Evolutionary conservation across 441 rosid genomes (phyloP), one percentile per base, ranked within the genome.

Genomic region (Arabidopsis hybrid): DNA sequence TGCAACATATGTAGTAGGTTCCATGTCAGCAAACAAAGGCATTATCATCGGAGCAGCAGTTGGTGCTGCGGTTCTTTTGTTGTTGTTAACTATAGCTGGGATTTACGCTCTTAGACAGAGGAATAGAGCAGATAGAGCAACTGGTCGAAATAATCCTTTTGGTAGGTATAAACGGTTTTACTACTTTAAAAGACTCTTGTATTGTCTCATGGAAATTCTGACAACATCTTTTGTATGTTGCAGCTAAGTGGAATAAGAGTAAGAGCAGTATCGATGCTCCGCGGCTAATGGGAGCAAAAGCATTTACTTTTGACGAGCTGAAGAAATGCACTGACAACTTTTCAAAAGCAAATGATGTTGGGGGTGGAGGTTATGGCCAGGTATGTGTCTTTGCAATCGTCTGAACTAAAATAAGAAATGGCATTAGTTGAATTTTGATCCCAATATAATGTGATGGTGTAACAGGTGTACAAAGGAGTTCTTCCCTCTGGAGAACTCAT

Each of bases 301-400:
- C 85, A 60, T 94, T 86, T 81, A 83, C 92, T 66, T 87, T 89
- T 59, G 92, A 94, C 61, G 97, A 94, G 74, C 80, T 90, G 11
- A 85, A 79, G 78, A 89, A 80, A 77, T 89, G 73, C 73, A 79
- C 93, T 36, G 79, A 84, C 31, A 86, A 88, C 32, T 95, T 95
- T 76, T 81, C 96, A 26, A 84, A 85, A 12, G 75, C 86, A 63
- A 89, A 83, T 60, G 79, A 76, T 49, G 71, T 89, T 60, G 96
- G 99, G 14, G 84, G 87, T 2, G 97, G 99, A 10, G 97, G 96
- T 50, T 92, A 88, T 71, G 99, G 99, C 70, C 89, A 91, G 93
- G 97, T 91, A 58, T 31, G 67, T 59, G 6, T 45, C 26, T 59
- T 52, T 40, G 7, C 9, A 26, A 36, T 60, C 1, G 4, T 0